Evolutionary conservation across 768 basidiomycete species (phyloP).

Genomic region (Auriscalpium orientale): DNA sequence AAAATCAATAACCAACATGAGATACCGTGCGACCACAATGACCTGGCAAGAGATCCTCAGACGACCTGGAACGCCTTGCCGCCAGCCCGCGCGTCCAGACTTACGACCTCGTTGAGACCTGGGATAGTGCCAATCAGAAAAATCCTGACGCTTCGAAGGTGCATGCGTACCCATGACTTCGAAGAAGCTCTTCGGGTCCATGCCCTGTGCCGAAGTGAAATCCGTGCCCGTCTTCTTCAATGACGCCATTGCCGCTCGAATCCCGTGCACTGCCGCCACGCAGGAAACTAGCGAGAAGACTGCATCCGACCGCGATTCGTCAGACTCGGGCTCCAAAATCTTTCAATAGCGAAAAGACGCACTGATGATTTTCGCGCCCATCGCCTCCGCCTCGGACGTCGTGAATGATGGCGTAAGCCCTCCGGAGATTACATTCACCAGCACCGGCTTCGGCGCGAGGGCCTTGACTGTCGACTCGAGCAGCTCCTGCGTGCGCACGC

Average conservation of each 20-base stretch:
- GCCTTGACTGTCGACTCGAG: conserved; percentile 57
- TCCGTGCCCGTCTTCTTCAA: conserved; percentile 76
- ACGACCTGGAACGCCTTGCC: background rate
- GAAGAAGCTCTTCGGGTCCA: conserved; percentile 76
- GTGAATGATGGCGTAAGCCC: conserved; percentile 74
- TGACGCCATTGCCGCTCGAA: conserved; percentile 68
- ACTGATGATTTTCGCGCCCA: conserved; percentile 77
- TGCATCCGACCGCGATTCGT: conserved; percentile 15
- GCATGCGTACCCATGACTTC: conserved; percentile 59
- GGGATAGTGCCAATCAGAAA: background rate
- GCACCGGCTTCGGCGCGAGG: conserved; percentile 65
- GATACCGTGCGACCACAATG: no score
- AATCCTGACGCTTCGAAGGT: background rate
- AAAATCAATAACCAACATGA: no score
- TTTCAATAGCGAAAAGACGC: conserved; percentile 19
- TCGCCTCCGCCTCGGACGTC: conserved; percentile 54
- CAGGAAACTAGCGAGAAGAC: conserved; percentile 74
- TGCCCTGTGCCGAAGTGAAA: conserved; percentile 47
- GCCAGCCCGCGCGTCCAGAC: background rate
- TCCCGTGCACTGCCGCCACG: conserved; percentile 71
- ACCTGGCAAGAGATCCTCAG: background rate
- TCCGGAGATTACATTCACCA: conserved; percentile 75
- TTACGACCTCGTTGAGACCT: background rate
- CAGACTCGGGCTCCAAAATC: no score
- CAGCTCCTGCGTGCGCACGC: conserved; percentile 61